phyloP scores from a whole-genome alignment of 177 flowering plant genomes.

The Vitis hybrid region DNA sequence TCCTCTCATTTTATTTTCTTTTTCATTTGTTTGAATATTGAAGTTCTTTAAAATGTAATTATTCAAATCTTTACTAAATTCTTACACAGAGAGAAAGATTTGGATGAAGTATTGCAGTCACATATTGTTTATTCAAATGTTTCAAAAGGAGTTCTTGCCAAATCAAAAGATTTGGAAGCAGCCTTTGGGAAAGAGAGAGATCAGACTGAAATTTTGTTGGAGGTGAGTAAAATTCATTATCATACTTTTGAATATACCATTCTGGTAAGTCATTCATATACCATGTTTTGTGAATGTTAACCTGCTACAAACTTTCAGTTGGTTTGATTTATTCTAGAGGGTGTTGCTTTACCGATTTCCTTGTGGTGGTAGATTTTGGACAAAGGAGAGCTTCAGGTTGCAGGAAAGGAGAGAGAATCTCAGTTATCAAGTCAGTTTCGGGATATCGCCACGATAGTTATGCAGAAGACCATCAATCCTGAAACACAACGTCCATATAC shows the following conservation, averaged over 20 bases:
- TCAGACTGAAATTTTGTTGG: conserved; percentile 76
- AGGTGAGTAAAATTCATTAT: conserved; percentile 41
- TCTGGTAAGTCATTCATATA: too few species aligned
- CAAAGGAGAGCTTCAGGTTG: conserved; percentile 97
- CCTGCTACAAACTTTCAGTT: not conserved
- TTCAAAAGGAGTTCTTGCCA: conserved; percentile 93
- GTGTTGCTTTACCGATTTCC: not conserved
- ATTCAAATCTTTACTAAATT: too few species aligned
- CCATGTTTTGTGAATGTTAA: not conserved
- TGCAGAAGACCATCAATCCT: conserved; percentile 93
- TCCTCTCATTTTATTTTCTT: not conserved
- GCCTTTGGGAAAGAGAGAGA: conserved; percentile 81
- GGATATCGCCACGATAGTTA: conserved; percentile 95
- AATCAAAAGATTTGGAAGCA: conserved; percentile 64
- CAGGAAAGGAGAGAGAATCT: conserved; percentile 95
- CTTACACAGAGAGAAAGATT: conserved; percentile 77
- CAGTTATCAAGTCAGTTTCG: conserved; percentile 86
- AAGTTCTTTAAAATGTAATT: not conserved
- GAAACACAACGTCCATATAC: conserved; percentile 93
- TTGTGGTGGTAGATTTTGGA: conserved; percentile 67
- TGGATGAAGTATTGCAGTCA: conserved; percentile 96
- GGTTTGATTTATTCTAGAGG: not conserved
- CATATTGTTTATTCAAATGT: conserved; percentile 95
- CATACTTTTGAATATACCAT: too few species aligned
- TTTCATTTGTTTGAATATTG: not conserved